A percentile compares a stretch with the other conserved stretches of the same genome.
Conservation (phyloP, 106 monocot species). For the Agapanthus africanus region DNA sequence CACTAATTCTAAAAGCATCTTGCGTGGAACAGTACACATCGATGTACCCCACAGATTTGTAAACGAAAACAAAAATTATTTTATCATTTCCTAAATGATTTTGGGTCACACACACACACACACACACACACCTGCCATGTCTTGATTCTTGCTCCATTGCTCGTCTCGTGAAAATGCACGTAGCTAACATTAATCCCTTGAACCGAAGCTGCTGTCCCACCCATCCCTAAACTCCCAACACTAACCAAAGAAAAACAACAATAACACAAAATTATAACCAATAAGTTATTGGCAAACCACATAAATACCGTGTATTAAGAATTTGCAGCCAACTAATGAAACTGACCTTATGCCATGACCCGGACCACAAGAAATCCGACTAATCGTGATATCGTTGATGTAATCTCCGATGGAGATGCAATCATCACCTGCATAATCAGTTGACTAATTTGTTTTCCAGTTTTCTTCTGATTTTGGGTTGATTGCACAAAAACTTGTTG, state of each 20-base stretch:
- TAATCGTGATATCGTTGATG: neutral
- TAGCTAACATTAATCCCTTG: slow-evolving; percentile 5
- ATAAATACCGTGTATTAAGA: too few relatives aligned
- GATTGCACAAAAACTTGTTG: too few relatives aligned
- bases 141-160: slow-evolving; percentile 18
- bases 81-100: too few relatives aligned
- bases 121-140: slow-evolving; percentile 29
- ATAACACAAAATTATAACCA: neutral
- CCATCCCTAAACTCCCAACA: slow-evolving; percentile 17
- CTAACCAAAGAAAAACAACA: neutral
- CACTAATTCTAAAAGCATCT: too few relatives aligned
- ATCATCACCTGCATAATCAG: slow-evolving; percentile 22
- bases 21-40: too few relatives aligned
- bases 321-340: neutral
- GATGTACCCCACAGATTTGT: too few relatives aligned
- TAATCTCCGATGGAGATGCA: slow-evolving; percentile 15
- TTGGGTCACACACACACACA: too few relatives aligned
- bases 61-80: too few relatives aligned
- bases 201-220: slow-evolving; percentile 10
- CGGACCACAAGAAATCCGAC: slow-evolving; percentile 11
- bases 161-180: slow-evolving; percentile 2
- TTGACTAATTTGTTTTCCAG: too few relatives aligned
- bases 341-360: slow-evolving; percentile 29
- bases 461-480: too few relatives aligned
- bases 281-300: too few relatives aligned